A percentile compares a stretch with the other conserved stretches of the same genome.
These are phyloP conservation scores for Arctostaphylos glauca DNA, from an alignment of 148 eudicot species.

Conservation along the genomic window DNA sequence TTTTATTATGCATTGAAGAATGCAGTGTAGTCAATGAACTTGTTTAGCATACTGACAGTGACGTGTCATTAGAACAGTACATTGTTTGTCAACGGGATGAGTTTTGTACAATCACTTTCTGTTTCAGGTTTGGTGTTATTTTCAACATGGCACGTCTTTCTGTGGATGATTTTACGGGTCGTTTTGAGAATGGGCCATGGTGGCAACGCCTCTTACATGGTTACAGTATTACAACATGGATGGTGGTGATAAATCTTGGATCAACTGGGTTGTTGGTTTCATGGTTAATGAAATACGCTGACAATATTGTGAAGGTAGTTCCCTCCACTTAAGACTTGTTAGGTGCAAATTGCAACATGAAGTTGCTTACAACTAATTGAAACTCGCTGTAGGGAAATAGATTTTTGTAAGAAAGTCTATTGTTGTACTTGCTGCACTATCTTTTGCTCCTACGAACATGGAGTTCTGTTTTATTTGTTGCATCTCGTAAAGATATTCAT, in stretches of 20 bases:
- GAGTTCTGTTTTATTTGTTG: neutral
- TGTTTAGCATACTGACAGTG: neutral
- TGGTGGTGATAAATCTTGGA: slow-evolving; percentile 93
- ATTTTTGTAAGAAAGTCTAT: neutral
- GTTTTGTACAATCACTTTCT: neutral
- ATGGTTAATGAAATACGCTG: slow-evolving; percentile 98
- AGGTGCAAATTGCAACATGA: neutral
- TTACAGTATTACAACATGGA: slow-evolving; percentile 78
- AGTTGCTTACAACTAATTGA: neutral
- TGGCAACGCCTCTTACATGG: slow-evolving; percentile 92
- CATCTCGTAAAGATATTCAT: neutral
- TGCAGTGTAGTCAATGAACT: neutral
- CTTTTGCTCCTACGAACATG: neutral
- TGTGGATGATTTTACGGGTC: slow-evolving; percentile 80
- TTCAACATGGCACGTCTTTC: slow-evolving; percentile 84
- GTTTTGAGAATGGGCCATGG: slow-evolving; percentile 86
- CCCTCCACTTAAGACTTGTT: neutral
- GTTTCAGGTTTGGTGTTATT: slow-evolving; percentile 75
- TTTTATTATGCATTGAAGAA: neutral
- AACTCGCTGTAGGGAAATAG: neutral
- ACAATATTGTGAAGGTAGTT: slow-evolving; percentile 83
- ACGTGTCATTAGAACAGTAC: neutral
- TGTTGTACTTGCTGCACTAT: neutral
- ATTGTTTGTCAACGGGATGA: neutral
- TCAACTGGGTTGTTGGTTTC: slow-evolving; percentile 92